phyloP scores from a whole-genome alignment of 768 basidiomycete species.

The Gloeopeniophorella convolvens region DNA sequence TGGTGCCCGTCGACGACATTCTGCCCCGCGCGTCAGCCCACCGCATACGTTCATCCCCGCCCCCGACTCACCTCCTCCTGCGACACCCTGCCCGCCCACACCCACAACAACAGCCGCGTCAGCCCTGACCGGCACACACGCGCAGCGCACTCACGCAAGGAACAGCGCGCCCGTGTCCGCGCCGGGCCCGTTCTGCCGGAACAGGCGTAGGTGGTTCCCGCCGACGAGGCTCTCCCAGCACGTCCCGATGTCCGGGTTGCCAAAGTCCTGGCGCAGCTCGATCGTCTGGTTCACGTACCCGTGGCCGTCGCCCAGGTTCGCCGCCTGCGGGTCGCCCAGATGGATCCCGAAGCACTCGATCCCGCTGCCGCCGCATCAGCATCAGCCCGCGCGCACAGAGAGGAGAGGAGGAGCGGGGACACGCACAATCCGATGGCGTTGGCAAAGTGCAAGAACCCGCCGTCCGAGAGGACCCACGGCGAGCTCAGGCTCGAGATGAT shows the following conservation, averaged over 20 bases:
- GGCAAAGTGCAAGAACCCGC: slow-evolving; percentile 14
- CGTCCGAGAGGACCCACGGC: slow-evolving; percentile 10
- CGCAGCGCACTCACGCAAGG: slow-evolving; percentile 29
- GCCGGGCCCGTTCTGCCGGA: slow-evolving; percentile 27
- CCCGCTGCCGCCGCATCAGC: too few relatives aligned
- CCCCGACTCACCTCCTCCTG: slow-evolving; percentile 20
- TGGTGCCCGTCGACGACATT: slow-evolving; percentile 21
- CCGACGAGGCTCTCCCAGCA: slow-evolving; percentile 32
- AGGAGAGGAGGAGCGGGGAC: background rate
- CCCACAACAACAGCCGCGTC: too few relatives aligned
- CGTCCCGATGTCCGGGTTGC: slow-evolving; percentile 32
- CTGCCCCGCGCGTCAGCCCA: too few relatives aligned
- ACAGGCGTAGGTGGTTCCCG: slow-evolving; percentile 22
- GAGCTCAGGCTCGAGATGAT: slow-evolving; percentile 18
- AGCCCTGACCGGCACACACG: background rate
- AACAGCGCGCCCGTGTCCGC: slow-evolving; percentile 31
- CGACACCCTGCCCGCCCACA: slow-evolving; percentile 27
- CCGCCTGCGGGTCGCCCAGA: slow-evolving; percentile 32
- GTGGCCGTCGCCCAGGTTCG: slow-evolving; percentile 44
- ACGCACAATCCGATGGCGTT: slow-evolving; percentile 20
- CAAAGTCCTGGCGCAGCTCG: slow-evolving; percentile 42
- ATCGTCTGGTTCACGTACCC: slow-evolving; percentile 38
- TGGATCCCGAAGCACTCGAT: slow-evolving; percentile 29
- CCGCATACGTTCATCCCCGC: too few relatives aligned
- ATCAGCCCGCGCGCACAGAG: too few relatives aligned